Conservation (phyloP, 2,329 filamentous ascomycete genomes). For the Diaporthe batatas region DNA sequence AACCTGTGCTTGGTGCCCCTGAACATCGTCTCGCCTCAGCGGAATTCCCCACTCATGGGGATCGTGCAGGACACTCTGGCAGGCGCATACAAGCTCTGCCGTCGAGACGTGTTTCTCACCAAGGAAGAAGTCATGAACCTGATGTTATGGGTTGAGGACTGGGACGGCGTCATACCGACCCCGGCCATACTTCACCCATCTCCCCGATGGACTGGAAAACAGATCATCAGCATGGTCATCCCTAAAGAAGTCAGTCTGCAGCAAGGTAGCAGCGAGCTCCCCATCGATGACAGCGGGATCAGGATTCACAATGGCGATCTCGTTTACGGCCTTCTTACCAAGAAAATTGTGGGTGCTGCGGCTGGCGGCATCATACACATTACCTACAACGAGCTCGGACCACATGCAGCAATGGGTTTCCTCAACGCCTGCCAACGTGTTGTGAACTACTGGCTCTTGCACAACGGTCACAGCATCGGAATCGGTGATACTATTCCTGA, state of each 20-base stretch:
- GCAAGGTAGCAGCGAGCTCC: conserved; percentile 72
- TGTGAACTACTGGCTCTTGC: conserved; percentile 96
- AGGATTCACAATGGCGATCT: conserved; percentile 89
- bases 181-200: conserved; percentile 95
- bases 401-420: conserved; percentile 89
- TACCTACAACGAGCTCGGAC: conserved; percentile 94
- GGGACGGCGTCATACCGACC: conserved; percentile 94
- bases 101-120: conserved; percentile 89
- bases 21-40: conserved; percentile 98
- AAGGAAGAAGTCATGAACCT: conserved; percentile 96
- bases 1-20: conserved; percentile 97
- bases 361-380: conserved; percentile 94
- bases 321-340: conserved; percentile 89
- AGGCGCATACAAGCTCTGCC: conserved; percentile 96
- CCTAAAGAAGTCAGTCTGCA: conserved; percentile 87
- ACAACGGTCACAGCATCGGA: conserved; percentile 97
- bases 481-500: conserved; percentile 99
- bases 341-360: conserved; percentile 93
- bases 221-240: conserved; percentile 94
- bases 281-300: conserved; percentile 81
- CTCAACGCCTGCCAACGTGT: conserved; percentile 96
- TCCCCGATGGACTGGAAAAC: conserved; percentile 97
- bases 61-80: conserved; percentile 98
- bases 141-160: conserved; percentile 96
- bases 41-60: conserved; percentile 98